Percentiles rank a stretch among this genome's conserved stretches.
These are phyloP conservation scores for Didymellaceae sp. DNA, from an alignment of 2,329 filamentous ascomycete genomes.

Conservation along the genomic window DNA sequence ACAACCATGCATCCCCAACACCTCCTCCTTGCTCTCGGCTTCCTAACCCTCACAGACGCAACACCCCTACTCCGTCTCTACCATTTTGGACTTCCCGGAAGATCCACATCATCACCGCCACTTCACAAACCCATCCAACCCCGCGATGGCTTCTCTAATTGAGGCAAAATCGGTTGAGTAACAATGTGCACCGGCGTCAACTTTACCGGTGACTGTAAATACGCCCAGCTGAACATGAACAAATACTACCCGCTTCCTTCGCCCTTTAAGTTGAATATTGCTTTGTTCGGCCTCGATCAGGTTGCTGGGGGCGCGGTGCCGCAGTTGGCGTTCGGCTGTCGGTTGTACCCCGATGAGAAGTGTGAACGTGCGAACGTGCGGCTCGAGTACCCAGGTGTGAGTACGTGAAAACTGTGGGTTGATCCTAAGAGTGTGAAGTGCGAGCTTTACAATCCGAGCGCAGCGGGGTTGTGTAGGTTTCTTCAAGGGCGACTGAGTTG, in stretches of 20 bases:
- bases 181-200: not conserved
- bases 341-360: not conserved
- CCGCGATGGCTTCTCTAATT: not conserved
- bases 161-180: not conserved
- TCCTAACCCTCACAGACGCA: too few relatives aligned
- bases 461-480: not conserved
- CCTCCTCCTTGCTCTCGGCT: not conserved
- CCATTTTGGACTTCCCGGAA: too few relatives aligned
- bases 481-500: too few relatives aligned
- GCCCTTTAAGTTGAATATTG: not conserved
- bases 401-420: not conserved
- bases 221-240: not conserved
- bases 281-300: not conserved
- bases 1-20: not conserved
- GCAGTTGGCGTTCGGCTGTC: not conserved
- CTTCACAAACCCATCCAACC: too few relatives aligned
- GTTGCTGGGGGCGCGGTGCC: not conserved
- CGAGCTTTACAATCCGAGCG: not conserved
- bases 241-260: not conserved
- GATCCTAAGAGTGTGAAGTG: not conserved
- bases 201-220: not conserved
- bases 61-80: too few relatives aligned
- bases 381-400: not conserved
- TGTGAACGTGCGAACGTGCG: not conserved
- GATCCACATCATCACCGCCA: too few relatives aligned